These are phyloP conservation scores for Coemansia sp. DNA, from an alignment of 192 early-diverging fungal species.

Conservation along the genomic window DNA sequence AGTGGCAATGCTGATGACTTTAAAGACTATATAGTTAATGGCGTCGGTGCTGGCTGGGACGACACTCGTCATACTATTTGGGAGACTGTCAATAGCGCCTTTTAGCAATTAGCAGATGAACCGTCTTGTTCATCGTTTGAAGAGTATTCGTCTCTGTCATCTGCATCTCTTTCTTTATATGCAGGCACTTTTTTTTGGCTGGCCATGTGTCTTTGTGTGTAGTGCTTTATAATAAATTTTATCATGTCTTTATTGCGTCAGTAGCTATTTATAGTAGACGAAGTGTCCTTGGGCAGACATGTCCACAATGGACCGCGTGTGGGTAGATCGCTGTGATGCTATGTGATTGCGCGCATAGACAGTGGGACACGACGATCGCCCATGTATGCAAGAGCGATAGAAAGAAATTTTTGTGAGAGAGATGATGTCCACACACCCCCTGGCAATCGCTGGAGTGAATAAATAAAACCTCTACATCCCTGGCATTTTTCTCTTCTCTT, in stretches of 20 bases:
- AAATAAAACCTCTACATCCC: neutral
- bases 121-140: neutral
- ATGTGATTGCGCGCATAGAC: conserved; percentile 1
- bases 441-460: neutral
- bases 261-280: neutral
- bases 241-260: neutral
- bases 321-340: neutral
- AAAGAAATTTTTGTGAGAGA: neutral
- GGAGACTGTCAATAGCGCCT: conserved; percentile 21
- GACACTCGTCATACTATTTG: conserved; percentile 29
- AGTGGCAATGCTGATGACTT: conserved; percentile 40
- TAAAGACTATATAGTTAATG: conserved; percentile 38
- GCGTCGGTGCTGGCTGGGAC: conserved; percentile 34
- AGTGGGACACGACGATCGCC: neutral
- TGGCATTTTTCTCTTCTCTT: neutral
- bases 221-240: neutral
- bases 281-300: neutral
- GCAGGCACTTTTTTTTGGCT: neutral
- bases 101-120: neutral
- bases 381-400: neutral
- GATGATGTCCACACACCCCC: neutral
- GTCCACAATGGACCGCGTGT: conserved; percentile 2
- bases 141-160: neutral
- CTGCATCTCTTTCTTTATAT: neutral
- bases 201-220: conserved; percentile 3